Base-by-base conservation (phyloP, 2,329 filamentous ascomycete species). In the Talaromyces sp. region DNA sequence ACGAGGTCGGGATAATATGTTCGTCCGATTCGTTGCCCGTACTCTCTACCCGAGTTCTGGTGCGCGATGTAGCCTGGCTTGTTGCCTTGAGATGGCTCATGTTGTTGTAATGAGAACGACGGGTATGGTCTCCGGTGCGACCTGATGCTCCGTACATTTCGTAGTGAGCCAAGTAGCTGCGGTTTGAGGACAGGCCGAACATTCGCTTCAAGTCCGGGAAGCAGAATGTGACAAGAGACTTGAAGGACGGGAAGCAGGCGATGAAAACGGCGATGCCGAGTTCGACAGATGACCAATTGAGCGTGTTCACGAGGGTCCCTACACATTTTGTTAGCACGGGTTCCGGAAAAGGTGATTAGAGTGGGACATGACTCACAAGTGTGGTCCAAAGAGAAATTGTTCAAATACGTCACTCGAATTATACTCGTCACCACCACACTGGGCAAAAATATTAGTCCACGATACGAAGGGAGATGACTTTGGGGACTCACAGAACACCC, bases 281-380 rank as follows among this genome's bases (percentile, higher is more conserved):
- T 58, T 69, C 67, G 4, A 65, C 62, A 15, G 63, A 68, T 2
- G 67, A 69, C 67, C 67, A 69, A 30, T 66, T 67, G 19, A 68
- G 58, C 1, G 66, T 32, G 19, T 66, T 53, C 2, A 69, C 66
- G 13, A 68, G 55, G 3, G 58, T 54, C 64, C 65, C 67, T 68
- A 30, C 25, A n/a, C 7, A 36, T 30, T 62, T 11, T 32, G 58
- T 55, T 55, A 55, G 17, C 44, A n/a, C 27, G 17, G 55, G n/a
- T 22, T 9, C 17, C 36, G 19, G 47, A 8, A 36, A 10, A 13
- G 9, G 30, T 17, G 11, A 30, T 30, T 30, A 30, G 8, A 30
- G 30, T 28, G n/a, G 10, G 15, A 39, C 36, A 8, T 15, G 27
- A 65, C 65, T 30, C 52, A 67, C 67, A 68, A 15, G 67, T 68